These are phyloP conservation scores for Eucalyptus camaldulensis DNA, from an alignment of 345 rosid species.

Conservation along the genomic window DNA sequence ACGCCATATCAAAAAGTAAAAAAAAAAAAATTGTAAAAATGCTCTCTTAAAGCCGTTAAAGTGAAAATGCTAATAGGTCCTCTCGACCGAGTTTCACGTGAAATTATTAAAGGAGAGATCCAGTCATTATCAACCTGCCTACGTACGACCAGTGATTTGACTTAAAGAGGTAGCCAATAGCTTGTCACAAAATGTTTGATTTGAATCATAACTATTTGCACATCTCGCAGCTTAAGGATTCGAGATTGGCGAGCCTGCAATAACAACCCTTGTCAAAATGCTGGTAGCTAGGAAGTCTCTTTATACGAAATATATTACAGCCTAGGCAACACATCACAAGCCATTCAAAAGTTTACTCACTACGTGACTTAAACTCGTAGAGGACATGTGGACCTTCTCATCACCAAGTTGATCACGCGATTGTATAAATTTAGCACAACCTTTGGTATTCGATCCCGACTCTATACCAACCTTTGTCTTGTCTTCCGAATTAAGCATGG, in stretches of 20 bases:
- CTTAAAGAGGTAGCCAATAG: rapidly evolving
- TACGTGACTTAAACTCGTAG: rapidly evolving
- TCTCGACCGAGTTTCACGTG: not conserved
- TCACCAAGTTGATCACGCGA: rapidly evolving
- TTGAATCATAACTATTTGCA: rapidly evolving
- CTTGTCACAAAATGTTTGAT: rapidly evolving
- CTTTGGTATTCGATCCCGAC: not conserved
- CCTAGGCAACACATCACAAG: rapidly evolving
- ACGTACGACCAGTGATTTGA: rapidly evolving
- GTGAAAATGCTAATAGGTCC: not conserved
- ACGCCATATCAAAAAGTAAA: not conserved
- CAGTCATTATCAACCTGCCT: rapidly evolving
- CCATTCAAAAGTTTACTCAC: not conserved
- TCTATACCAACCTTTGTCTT: rapidly evolving
- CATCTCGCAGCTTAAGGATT: rapidly evolving
- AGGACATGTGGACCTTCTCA: not conserved
- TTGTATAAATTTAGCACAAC: not conserved
- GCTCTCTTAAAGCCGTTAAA: rapidly evolving
- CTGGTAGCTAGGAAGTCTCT: rapidly evolving
- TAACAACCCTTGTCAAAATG: not conserved
- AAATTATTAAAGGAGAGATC: not conserved
- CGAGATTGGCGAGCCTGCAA: rapidly evolving
- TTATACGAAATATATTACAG: rapidly evolving
- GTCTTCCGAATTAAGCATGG: not conserved
- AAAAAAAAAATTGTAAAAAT: not conserved